Evolutionary conservation across 2,329 filamentous ascomycete species (phyloP), one percentile per base, ranked within the genome.

Genomic region (Pseudogymnoascus sp.): DNA sequence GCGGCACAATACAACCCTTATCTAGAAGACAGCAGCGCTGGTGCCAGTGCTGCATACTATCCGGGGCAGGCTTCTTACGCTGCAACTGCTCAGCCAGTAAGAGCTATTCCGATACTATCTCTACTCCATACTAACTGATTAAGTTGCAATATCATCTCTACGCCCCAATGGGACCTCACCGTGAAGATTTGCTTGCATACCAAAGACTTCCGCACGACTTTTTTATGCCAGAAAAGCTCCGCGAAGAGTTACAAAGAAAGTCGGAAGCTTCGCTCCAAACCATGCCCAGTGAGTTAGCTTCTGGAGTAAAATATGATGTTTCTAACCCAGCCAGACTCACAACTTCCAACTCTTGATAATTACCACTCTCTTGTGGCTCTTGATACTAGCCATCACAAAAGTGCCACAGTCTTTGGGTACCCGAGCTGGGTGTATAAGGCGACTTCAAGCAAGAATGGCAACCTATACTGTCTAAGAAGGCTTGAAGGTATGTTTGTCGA

Each of bases 361-460:
- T 97, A 94, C 71, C 92, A 97, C 74, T 95, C 92, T 3, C 81
- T 99, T 9, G 92, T 97, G 7, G 90, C 93, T 3, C 78, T 99
- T 44, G 92, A 97, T 73, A 89, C 87, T 7, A 88, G 82, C 58
- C 85, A 90, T 64, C 84, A 92, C 66, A 92, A 91, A 72, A 91
- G 87, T 66, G 83, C 86, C 3, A 82, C 84, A 10, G 84, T 89
- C 13, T 97, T 97, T 74, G 91, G 92, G 29, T 96, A 91, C 70
- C 85, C 88, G 5, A 96, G 88, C 68, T 97, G 92, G 91, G 84
- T 96, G 0, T 99, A 97, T 78, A 97, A 97, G 76, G 93, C 92
- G 7, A 86, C 88, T 24, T 96, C 91, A 5, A 87, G 84, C 73
- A 94, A 94, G 71, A 93, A 93, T 68, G 94, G 92, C 9, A 87